A percentile compares a stretch with the other conserved stretches of the same genome.
phyloP scores from a whole-genome alignment of 2,329 filamentous ascomycete genomes.

The Pyrenophora tritici-repentis region DNA sequence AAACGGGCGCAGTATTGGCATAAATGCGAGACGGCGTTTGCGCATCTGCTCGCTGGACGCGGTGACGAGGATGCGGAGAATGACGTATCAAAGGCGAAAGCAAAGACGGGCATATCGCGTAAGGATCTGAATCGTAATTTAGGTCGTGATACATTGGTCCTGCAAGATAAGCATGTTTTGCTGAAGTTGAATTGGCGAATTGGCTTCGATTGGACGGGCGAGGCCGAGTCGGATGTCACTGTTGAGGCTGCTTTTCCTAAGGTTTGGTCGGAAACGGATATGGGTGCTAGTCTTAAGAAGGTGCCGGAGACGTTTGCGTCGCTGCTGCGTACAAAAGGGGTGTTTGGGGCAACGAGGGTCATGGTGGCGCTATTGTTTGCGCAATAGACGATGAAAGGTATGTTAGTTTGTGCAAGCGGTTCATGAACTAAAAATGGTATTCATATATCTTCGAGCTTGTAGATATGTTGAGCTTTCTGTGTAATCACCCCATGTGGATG shows the following conservation, averaged over 20 bases:
- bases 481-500: too few species aligned
- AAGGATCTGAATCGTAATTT: slow-evolving; percentile 57
- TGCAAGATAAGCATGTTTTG: slow-evolving; percentile 48
- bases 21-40: slow-evolving; percentile 57
- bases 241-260: slow-evolving; percentile 62
- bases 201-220: slow-evolving; percentile 73
- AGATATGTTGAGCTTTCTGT: too few species aligned
- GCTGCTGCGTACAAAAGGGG: slow-evolving; percentile 61
- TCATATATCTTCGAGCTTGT: too few species aligned
- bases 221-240: slow-evolving; percentile 64
- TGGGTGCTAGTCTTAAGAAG: slow-evolving; percentile 59
- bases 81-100: slow-evolving; percentile 16
- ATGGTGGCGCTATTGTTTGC: slow-evolving; percentile 63
- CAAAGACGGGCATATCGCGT: slow-evolving; percentile 29
- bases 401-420: background rate
- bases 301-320: slow-evolving; percentile 66
- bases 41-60: slow-evolving; percentile 28
- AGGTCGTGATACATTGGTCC: slow-evolving; percentile 34
- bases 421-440: too few species aligned
- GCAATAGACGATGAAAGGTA: slow-evolving; percentile 8
- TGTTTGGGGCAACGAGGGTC: slow-evolving; percentile 62
- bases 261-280: slow-evolving; percentile 67
- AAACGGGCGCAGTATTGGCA: slow-evolving; percentile 68
- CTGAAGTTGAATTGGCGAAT: slow-evolving; percentile 67
- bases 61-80: slow-evolving; percentile 26